phyloP scores from a whole-genome alignment of 139 green algal species.

The Chlamydomonas sp. region DNA sequence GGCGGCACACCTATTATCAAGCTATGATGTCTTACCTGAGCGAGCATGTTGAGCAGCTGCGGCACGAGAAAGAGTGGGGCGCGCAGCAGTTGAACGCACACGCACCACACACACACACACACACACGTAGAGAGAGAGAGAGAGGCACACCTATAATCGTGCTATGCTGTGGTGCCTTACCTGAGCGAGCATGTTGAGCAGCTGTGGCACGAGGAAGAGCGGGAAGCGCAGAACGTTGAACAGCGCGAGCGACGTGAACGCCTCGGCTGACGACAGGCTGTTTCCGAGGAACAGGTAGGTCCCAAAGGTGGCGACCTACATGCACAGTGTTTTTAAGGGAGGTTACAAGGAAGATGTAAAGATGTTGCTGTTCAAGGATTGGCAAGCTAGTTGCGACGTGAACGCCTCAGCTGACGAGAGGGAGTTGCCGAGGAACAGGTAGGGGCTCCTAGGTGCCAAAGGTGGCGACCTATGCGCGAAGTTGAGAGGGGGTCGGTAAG shows the following conservation, averaged over 20 bases:
- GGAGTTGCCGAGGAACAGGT: conserved; percentile 4
- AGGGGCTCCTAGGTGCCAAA: no score
- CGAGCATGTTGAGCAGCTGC: conserved; percentile 14
- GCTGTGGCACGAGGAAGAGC: conserved; percentile 47
- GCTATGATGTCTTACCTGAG: conserved; percentile 15
- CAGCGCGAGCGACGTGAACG: conserved; percentile 52
- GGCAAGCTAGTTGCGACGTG: no score
- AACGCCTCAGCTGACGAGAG: conserved; percentile 7
- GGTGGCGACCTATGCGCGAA: no score
- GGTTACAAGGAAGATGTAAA: no score
- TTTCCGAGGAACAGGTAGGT: conserved; percentile 41
- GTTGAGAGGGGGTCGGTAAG: no score
- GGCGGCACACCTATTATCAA: no score
- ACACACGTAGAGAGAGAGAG: no score
- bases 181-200: conserved; percentile 12
- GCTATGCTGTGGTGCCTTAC: no score
- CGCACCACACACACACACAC: no score
- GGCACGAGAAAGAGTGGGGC: conserved; percentile 55
- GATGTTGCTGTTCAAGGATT: no score
- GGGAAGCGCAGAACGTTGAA: conserved; percentile 46
- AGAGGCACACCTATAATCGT: no score
- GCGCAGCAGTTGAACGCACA: no score
- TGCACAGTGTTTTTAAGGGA: conserved; percentile 42
- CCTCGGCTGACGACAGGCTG: conserved; percentile 38
- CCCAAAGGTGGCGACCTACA: conserved; percentile 42